These are phyloP conservation scores for Drechslerella coelobrocha DNA, from an alignment of 2,329 filamentous ascomycete genomes.

Conservation along the genomic window DNA sequence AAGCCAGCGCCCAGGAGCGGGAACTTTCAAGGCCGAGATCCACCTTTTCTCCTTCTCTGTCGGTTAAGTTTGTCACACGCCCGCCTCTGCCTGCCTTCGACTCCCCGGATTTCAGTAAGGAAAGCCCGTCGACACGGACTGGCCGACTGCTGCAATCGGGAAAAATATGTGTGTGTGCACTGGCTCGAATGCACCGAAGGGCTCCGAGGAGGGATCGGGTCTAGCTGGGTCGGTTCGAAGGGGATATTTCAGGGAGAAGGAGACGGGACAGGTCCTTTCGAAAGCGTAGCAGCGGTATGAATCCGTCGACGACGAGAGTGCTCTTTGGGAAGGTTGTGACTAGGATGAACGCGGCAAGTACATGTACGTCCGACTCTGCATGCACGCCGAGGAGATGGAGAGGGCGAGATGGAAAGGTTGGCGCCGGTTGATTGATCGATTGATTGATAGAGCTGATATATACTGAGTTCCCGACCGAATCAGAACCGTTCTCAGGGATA, in stretches of 20 bases:
- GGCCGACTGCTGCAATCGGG: conserved; percentile 33
- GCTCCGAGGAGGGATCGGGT: conserved; percentile 8
- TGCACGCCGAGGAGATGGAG: conserved; percentile 28
- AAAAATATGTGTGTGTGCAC: conserved; percentile 13
- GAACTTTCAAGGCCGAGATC: conserved; percentile 19
- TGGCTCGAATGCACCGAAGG: conserved; percentile 8
- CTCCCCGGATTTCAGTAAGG: conserved; percentile 37
- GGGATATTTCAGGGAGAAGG: conserved; percentile 12
- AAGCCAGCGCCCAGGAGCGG: conserved; percentile 24
- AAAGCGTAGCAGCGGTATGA: conserved; percentile 7
- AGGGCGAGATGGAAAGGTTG: too few species aligned
- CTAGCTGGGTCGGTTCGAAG: conserved; percentile 39
- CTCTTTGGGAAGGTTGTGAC: conserved; percentile 8
- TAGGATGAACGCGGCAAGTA: conserved; percentile 37
- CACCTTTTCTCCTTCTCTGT: conserved; percentile 20
- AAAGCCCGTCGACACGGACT: conserved; percentile 31
- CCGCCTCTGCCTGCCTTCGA: conserved; percentile 32
- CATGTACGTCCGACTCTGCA: conserved; percentile 19
- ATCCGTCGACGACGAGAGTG: conserved; percentile 27
- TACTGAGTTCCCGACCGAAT: conserved; percentile 22
- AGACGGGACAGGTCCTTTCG: conserved; percentile 2
- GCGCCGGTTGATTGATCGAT: background rate
- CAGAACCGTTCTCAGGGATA: conserved; percentile 33
- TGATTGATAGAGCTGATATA: background rate
- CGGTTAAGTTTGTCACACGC: conserved; percentile 23